Base-by-base conservation (phyloP, 2,329 filamentous ascomycete genomes). In the Pleomassaria siparia region DNA sequence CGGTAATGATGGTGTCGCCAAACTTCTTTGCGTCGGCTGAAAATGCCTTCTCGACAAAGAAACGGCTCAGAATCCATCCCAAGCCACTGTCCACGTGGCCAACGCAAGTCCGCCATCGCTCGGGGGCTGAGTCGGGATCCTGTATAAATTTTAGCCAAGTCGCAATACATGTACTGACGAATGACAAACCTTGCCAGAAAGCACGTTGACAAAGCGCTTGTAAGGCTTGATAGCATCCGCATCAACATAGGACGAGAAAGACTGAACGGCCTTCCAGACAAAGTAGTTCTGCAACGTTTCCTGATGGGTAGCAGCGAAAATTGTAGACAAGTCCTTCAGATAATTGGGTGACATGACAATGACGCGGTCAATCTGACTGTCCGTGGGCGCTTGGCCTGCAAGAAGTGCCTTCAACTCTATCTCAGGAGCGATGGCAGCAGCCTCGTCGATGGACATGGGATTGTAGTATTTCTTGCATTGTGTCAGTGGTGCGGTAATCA, bases 31-130 rank as follows among this genome's bases (percentile, higher is more conserved):
- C 84, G 16, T 82, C 79, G 11, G 84, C 77, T 0, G 84, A 82
- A 59, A 89, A 89, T 1, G 84, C 79, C 40, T 82, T 81, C 51
- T 88, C 80, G 2, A 89, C 76, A 53, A 85, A 90, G 71, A 89
- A 88, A 18, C 84, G 81, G 60, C 84, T 86, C 13, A 88, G 71
- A 40, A 87, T 84, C 85, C 85, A 89, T 2, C 80, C 80, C 18
- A 89, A 65, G 4, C 80, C 78, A 18, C 69, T 64, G 53, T 87
- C 83, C 4, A 85, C 76, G 26, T 78, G 75, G 7, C 63, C 64
- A 22, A 88, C 76, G 56, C 86, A 89, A 6, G 76, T 83, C 56
- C 84, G 77, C 85, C 85, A 88, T 40, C 85, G 77, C 58, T 88
- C 86, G 12, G 82, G 72, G 16, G 75, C 76, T 2, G 83, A 80